Evolutionary conservation across 2,329 filamentous ascomycete genomes (phyloP).

Genomic region (Ilyonectria mors-panacis): DNA sequence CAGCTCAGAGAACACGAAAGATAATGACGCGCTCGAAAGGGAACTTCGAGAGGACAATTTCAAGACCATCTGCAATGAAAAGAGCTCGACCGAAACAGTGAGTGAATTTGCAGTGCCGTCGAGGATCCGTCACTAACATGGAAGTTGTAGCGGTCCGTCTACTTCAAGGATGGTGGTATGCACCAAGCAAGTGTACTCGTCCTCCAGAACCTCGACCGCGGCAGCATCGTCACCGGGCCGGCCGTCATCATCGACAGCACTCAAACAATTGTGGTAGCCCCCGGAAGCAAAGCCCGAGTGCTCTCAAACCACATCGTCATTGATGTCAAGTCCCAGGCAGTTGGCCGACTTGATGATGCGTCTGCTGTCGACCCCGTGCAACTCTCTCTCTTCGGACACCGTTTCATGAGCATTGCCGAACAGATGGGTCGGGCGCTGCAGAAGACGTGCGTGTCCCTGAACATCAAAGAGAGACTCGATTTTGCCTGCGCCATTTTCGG

Average conservation of each 20-base stretch:
- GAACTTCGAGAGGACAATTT: slow-evolving; percentile 29
- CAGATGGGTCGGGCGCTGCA: slow-evolving; percentile 84
- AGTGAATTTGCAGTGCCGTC: not conserved
- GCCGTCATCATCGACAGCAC: slow-evolving; percentile 52
- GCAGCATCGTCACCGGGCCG: slow-evolving; percentile 43
- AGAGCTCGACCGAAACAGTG: slow-evolving; percentile 12
- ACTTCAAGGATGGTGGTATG: slow-evolving; percentile 16
- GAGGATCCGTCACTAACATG: slow-evolving; percentile 1
- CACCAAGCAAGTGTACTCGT: slow-evolving; percentile 23
- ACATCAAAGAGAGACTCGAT: slow-evolving; percentile 85
- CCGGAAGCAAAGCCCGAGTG: slow-evolving; percentile 45
- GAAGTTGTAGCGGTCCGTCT: slow-evolving; percentile 34
- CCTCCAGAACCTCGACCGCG: slow-evolving; percentile 11
- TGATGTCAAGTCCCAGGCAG: not conserved
- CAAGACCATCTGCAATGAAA: slow-evolving; percentile 20
- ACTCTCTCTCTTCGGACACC: slow-evolving; percentile 80
- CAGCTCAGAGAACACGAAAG: slow-evolving; percentile 25
- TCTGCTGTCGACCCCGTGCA: slow-evolving; percentile 76
- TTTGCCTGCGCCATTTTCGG: slow-evolving; percentile 85
- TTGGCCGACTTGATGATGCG: not conserved
- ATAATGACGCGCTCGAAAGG: slow-evolving; percentile 27
- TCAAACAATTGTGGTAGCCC: slow-evolving; percentile 49
- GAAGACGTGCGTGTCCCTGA: slow-evolving; percentile 81
- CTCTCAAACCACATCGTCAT: slow-evolving; percentile 49
- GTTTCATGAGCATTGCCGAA: slow-evolving; percentile 86